Evolutionary conservation across 495 filamentous ascomycete species (phyloP).

Genomic region (Baudoinia panamericana): DNA sequence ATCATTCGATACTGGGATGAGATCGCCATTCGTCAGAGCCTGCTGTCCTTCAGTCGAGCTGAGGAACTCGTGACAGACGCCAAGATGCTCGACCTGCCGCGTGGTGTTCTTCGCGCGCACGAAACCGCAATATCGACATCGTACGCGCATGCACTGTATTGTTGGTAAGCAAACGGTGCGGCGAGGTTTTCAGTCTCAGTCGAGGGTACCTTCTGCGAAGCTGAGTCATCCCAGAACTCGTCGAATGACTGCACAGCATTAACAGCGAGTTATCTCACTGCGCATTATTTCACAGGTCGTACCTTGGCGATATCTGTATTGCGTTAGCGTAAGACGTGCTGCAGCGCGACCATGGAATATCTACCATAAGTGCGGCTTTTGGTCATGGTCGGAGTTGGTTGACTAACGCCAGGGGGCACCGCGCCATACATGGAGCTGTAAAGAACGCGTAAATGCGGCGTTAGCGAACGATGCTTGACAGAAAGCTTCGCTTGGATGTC

Average conservation of each 20-base stretch:
- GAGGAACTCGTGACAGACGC: slow-evolving; percentile 28
- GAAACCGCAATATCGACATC: slow-evolving; percentile 32
- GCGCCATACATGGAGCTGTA: too few species aligned
- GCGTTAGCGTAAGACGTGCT: too few species aligned
- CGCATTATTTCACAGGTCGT: too few species aligned
- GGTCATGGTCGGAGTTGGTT: slow-evolving; percentile 9
- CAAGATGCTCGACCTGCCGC: slow-evolving; percentile 32
- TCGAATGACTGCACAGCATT: slow-evolving; percentile 5
- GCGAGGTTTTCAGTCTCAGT: neutral
- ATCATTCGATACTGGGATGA: neutral
- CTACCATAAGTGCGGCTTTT: slow-evolving; percentile 5
- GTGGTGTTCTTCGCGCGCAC: slow-evolving; percentile 34
- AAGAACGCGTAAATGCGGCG: slow-evolving; percentile 3
- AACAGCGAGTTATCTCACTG: neutral
- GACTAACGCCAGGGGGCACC: too few species aligned
- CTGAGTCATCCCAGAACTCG: slow-evolving; percentile 20
- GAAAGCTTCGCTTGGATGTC: too few species aligned
- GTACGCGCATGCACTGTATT: slow-evolving; percentile 32
- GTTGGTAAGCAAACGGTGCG: neutral
- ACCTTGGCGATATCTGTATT: neutral
- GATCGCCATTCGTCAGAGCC: slow-evolving; percentile 8
- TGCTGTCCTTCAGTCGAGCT: slow-evolving; percentile 27
- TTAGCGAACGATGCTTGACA: too few species aligned
- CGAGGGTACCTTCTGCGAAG: slow-evolving; percentile 12
- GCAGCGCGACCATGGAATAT: neutral